These are phyloP conservation scores for Cunninghamia lanceolata DNA, from an alignment of 75 land plant species.

Conservation along the genomic window DNA sequence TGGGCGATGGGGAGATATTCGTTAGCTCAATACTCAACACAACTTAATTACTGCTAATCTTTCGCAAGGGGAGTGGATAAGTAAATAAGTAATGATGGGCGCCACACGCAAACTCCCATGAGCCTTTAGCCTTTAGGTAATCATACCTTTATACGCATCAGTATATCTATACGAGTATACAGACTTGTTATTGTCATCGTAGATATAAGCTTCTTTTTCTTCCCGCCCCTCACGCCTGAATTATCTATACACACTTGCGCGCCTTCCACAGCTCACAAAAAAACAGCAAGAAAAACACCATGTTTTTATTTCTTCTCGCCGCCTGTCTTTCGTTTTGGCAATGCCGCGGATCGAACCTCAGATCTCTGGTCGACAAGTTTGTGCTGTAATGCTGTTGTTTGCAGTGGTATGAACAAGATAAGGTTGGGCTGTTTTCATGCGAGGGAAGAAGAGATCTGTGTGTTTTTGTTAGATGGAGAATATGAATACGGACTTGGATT, in stretches of 20 bases:
- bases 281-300: background rate
- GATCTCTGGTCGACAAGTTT: background rate
- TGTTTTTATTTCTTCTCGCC: background rate
- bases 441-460: background rate
- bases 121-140: too few species aligned
- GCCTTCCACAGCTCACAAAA: background rate
- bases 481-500: background rate
- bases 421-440: background rate
- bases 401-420: background rate
- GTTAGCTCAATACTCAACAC: too few species aligned
- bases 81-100: background rate
- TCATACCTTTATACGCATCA: background rate
- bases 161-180: background rate
- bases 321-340: background rate
- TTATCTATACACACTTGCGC: conserved; percentile 4
- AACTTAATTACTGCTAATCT: too few species aligned
- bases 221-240: conserved; percentile 7
- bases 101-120: too few species aligned
- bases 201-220: background rate
- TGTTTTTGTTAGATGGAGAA: background rate
- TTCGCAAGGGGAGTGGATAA: background rate
- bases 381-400: background rate
- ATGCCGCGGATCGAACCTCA: background rate
- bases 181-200: background rate
- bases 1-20: too few species aligned